Percentiles rank a stretch among this genome's conserved stretches.
These are phyloP conservation scores for Aschersonia sp. DNA, from an alignment of 2,329 filamentous ascomycete species.

Conservation along the genomic window DNA sequence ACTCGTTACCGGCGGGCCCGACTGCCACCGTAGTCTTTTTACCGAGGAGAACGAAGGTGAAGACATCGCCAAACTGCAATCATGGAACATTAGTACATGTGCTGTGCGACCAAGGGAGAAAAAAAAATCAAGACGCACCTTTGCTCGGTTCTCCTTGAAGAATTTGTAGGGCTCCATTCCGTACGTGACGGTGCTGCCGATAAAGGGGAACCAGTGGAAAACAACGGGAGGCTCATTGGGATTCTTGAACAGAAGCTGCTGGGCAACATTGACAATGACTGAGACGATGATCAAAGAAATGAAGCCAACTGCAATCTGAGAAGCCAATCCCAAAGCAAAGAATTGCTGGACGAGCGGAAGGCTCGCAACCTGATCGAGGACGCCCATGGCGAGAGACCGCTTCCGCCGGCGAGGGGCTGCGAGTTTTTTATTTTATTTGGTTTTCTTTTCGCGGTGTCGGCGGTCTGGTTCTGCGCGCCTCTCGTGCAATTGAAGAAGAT, in stretches of 20 bases:
- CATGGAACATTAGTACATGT: background rate
- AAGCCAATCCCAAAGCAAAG: slow-evolving; percentile 28
- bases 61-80: slow-evolving; percentile 33
- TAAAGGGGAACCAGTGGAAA: slow-evolving; percentile 67
- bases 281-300: slow-evolving; percentile 32
- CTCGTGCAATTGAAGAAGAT: background rate
- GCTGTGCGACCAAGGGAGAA: background rate
- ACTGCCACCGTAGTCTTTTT: slow-evolving; percentile 34
- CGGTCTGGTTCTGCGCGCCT: background rate
- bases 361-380: slow-evolving; percentile 36
- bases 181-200: slow-evolving; percentile 87
- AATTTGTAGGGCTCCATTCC: slow-evolving; percentile 88
- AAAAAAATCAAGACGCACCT: slow-evolving; percentile 36
- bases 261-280: slow-evolving; percentile 64
- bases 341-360: slow-evolving; percentile 35
- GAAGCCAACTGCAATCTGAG: slow-evolving; percentile 31
- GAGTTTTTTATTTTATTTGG: background rate
- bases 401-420: background rate
- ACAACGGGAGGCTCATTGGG: slow-evolving; percentile 68
- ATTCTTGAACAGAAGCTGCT: slow-evolving; percentile 69
- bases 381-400: slow-evolving; percentile 30
- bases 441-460: background rate
- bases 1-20: slow-evolving; percentile 37
- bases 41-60: slow-evolving; percentile 38
- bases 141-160: slow-evolving; percentile 61